A percentile compares a stretch with the other conserved stretches of the same genome.
Conservation (phyloP, 495 filamentous ascomycete species). For the Aspergillus baeticus region DNA sequence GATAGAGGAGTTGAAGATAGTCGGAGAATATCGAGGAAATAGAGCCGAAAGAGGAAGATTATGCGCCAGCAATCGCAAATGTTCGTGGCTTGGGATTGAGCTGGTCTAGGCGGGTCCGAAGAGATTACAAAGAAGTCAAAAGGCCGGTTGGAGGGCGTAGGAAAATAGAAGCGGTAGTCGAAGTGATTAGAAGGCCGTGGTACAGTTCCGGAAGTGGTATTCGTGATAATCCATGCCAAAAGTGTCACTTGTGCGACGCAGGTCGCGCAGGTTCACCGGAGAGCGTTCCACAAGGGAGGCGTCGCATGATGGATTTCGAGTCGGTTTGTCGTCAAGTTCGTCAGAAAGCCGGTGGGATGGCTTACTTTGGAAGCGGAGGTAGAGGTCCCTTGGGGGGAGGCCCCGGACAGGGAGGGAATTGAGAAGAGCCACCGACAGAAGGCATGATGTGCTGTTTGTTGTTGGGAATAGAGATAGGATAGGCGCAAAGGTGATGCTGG, state of each 20-base stretch:
- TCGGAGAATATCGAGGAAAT: constrained; percentile 8
- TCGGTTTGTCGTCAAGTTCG: constrained; percentile 39
- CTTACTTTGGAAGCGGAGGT: constrained; percentile 76
- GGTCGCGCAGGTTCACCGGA: constrained; percentile 18
- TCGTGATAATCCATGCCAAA: constrained; percentile 38
- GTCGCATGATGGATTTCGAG: constrained; percentile 18
- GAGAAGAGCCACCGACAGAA: constrained; percentile 61
- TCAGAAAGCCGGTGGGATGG: constrained; percentile 27
- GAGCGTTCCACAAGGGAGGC: background rate
- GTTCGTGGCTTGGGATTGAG: constrained; percentile 14
- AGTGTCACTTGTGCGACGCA: constrained; percentile 20
- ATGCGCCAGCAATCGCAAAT: constrained; percentile 10
- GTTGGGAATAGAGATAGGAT: background rate
- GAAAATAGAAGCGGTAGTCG: constrained; percentile 17
- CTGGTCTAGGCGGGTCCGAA: constrained; percentile 14
- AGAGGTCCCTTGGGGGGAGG: constrained; percentile 82
- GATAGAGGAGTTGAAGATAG: constrained; percentile 12
- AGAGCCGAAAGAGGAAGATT: constrained; percentile 5
- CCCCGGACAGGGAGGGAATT: constrained; percentile 80
- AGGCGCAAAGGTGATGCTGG: background rate
- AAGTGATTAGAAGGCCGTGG: constrained; percentile 21
- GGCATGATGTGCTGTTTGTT: constrained; percentile 45
- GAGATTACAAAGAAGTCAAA: constrained; percentile 13
- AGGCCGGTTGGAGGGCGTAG: constrained; percentile 11
- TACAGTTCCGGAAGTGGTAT: constrained; percentile 24